Base-by-base conservation (phyloP, 176 grass and related monocot genomes). In the Oryza punctata region DNA sequence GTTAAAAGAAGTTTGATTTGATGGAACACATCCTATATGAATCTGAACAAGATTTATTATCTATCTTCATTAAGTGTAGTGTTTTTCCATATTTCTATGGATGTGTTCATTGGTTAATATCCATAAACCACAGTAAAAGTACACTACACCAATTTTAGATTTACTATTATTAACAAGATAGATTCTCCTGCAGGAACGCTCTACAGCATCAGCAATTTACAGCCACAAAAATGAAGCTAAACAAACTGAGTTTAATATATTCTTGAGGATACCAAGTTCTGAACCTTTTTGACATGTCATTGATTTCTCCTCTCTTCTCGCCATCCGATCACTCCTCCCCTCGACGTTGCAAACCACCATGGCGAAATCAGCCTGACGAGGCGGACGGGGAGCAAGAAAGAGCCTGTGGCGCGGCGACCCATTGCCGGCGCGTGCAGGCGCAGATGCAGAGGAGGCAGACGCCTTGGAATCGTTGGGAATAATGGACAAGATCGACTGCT, bases 401-500 rank as follows among this genome's bases (percentile, higher is more conserved):
- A 64, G 33, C 13, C 44, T 46, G 18, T 1, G 60, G 10, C 4
- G 30, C 15, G 16, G n/a, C 73, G 50, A 72, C 52, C 41, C 84
- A 73, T 21, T 30, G 35, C 30, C 41, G 46, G 30, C 72, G 65
- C 54, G 7, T 10, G 44, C 19, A 19, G 75, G n/a, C 33, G 57
- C 59, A 2, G 78, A 47, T 43, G 49, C 35, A 7, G 87, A 41
- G 68, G 87, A 40, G 69, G 5, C 28, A 10, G 71, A 75, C 77
- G 80, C 2, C 16, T 5, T 2, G 54, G 38, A 57, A 21, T 21
- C 4, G 50, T 19, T 19, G 50, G 50, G 18, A 15, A 85, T 83
- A 15, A 85, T 83, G 81, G 83, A 87, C 28, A 50, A 78, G 69
- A 78, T 91, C 50, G 24, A 84, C 80, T 91, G 86, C 59, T 88